Evolutionary conservation across 1,284 basidiomycete genomes (phyloP).

Genomic region (Puccinia brachypodii): DNA sequence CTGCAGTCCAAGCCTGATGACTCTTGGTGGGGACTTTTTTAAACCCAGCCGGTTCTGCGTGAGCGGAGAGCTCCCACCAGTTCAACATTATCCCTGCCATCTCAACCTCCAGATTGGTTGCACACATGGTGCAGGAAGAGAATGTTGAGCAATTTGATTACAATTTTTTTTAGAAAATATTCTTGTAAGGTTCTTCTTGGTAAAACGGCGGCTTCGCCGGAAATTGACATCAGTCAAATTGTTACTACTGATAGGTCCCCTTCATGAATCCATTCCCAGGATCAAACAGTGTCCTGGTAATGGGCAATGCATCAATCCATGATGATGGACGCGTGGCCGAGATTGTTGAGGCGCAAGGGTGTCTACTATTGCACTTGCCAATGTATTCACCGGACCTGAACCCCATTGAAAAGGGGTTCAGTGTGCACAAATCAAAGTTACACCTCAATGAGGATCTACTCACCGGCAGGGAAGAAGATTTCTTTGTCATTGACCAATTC

Average conservation of each 20-base stretch:
- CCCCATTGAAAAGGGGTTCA: constrained; percentile 3
- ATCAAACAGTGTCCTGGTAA: neutral
- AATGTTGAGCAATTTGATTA: neutral
- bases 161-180: neutral
- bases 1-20: too few species aligned
- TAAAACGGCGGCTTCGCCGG: too few species aligned
- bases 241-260: constrained; percentile 7
- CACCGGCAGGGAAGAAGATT: too few species aligned
- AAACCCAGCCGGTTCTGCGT: neutral
- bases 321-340: neutral
- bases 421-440: too few species aligned
- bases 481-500: too few species aligned
- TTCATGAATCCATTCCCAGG: neutral
- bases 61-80: neutral
- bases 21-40: too few species aligned
- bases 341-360: neutral
- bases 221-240: neutral
- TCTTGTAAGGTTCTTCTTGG: neutral
- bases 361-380: neutral
- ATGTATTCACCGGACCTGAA: constrained; percentile 15
- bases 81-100: neutral
- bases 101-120: neutral
- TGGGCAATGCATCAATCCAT: neutral
- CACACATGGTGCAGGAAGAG: neutral
- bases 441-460: too few species aligned